Conservation (phyloP, 257 asterid genomes). For the Primulina huaijiensis region DNA sequence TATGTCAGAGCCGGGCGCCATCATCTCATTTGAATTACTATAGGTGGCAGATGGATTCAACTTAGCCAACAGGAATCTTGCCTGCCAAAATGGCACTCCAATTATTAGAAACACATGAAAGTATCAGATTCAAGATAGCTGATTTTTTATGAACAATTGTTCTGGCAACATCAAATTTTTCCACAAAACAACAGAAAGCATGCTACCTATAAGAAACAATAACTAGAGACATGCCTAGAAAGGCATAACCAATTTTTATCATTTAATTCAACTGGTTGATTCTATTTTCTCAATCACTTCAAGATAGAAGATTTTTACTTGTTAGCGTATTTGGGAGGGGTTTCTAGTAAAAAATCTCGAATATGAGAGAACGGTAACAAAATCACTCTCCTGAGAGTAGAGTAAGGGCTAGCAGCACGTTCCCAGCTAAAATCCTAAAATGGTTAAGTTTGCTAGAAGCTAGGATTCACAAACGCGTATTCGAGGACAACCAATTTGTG, state of each 20-base stretch:
- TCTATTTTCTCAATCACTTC: not conserved
- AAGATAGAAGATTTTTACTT: not conserved
- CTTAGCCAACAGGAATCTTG: conserved; percentile 91
- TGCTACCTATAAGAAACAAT: not conserved
- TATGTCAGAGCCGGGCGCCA: conserved; percentile 85
- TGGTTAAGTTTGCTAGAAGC: not conserved
- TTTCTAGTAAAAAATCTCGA: not conserved
- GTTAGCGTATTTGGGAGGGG: not conserved
- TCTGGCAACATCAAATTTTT: not conserved
- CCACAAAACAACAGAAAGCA: not conserved
- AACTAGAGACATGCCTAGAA: conserved; percentile 7
- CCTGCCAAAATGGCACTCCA: conserved; percentile 48
- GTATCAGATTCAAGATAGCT: not conserved
- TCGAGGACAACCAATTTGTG: not conserved
- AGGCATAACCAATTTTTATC: not conserved
- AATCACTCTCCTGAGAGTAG: not conserved
- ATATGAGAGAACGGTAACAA: not conserved
- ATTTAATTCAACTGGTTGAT: not conserved
- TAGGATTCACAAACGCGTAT: conserved; percentile 1
- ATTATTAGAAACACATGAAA: conserved; percentile 2
- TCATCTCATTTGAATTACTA: conserved; percentile 74
- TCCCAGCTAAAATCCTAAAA: not conserved
- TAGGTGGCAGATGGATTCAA: conserved; percentile 96
- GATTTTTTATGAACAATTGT: no score
- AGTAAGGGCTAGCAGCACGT: not conserved